Evolutionary conservation across 2,329 filamentous ascomycete genomes (phyloP), one percentile per base, ranked within the genome.

Genomic region (Didymella keratinophila): DNA sequence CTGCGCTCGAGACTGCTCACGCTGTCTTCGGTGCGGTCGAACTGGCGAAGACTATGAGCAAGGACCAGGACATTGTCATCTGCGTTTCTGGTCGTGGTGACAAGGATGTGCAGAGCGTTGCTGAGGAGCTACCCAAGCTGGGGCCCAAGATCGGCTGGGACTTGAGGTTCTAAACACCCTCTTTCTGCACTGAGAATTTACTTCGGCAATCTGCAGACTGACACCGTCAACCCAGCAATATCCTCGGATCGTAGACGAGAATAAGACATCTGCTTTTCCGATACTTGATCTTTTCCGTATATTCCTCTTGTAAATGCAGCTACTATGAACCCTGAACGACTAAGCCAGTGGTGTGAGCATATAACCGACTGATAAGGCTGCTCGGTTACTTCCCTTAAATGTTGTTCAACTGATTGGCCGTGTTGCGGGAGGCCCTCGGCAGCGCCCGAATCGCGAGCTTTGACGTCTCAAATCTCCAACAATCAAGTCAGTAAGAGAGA

Each of bases 51-150:
- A 92, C 89, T 57, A 93, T 97, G 92, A 84, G 85, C 66, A 91
- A 93, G 81, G 93, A 86, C 51, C 82, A 97, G 80, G 93, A 98
- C 72, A 81, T 99, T 27, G 94, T 99, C 59, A 93, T 99, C 63
- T 98, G 94, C 79, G 78, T 99, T 36, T 96, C 91, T 73, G 95
- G 95, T 9, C 84, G 95, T 68, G 95, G 95, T 63, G 95, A 99
- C 79, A 99, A 99, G 87, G 95, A 99, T 74, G 95, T 99, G 58
- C 93, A 99, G 86, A 96, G 92, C 71, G 94, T 99, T 50, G 95
- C 95, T 0, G 95, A 99, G 73, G 92, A 96, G 80, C 80, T 99
- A 73, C 94, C 94, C 18, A 90, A 85, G 67, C 78, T 99, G 62
- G 94, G 95, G 0, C 95, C 95, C 8, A 83, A 90, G 82, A 98